A percentile compares a stretch with the other conserved stretches of the same genome.
These are phyloP conservation scores for Pogostemon cablin DNA, from an alignment of 257 asterid genomes.

Conservation along the genomic window DNA sequence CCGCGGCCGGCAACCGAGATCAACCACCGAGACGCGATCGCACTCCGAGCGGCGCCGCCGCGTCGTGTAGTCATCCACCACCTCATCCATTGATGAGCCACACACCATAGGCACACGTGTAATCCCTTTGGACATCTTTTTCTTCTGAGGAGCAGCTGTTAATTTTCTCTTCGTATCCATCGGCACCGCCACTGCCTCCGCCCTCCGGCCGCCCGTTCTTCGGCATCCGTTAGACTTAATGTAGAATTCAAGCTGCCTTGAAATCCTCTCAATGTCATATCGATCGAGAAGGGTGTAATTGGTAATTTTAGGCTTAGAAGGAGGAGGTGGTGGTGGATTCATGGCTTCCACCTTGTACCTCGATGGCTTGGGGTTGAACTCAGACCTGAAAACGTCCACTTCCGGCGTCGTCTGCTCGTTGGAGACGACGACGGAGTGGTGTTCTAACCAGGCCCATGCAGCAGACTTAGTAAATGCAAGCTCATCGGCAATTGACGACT, in stretches of 20 bases:
- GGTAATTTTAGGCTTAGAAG: not conserved
- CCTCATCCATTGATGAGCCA: conserved; percentile 41
- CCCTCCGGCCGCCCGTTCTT: conserved; percentile 9
- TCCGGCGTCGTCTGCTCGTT: conserved; percentile 22
- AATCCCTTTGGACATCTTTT: conserved; percentile 31
- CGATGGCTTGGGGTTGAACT: conserved; percentile 37
- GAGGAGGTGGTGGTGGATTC: conserved; percentile 16
- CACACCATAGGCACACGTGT: conserved; percentile 34
- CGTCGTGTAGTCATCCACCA: conserved; percentile 2
- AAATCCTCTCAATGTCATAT: conserved; percentile 62
- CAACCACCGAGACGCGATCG: not conserved
- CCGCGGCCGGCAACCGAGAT: conserved; percentile 34
- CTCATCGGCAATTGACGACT: conserved; percentile 33
- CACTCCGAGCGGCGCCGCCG: not conserved
- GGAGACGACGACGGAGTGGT: conserved; percentile 21
- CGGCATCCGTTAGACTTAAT: conserved; percentile 34
- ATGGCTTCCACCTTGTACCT: conserved; percentile 56
- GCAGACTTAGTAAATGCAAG: conserved; percentile 56
- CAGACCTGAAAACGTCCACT: conserved; percentile 33
- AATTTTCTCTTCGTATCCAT: conserved; percentile 32
- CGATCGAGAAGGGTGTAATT: conserved; percentile 58
- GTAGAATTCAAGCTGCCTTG: conserved; percentile 54
- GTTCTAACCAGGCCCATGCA: conserved; percentile 68
- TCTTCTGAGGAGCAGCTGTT: conserved; percentile 3
- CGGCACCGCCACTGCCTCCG: not conserved